These are phyloP conservation scores for Achaetomium macrosporum DNA, from an alignment of 2,329 filamentous ascomycete species.

Conservation along the genomic window DNA sequence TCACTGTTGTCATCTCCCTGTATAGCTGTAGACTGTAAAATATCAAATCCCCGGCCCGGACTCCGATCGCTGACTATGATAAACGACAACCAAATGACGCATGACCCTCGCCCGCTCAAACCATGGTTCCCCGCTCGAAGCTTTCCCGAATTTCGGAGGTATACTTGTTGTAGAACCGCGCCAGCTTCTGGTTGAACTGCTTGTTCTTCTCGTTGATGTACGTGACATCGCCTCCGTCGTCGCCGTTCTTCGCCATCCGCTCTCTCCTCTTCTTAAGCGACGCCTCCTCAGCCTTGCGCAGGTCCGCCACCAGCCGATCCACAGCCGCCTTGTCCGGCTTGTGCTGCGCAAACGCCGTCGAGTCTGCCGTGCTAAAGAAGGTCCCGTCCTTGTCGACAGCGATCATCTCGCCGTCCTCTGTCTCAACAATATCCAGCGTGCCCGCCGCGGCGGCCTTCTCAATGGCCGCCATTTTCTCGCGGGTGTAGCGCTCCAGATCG, in stretches of 20 bases:
- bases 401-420: constrained; percentile 88
- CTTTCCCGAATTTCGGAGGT: constrained; percentile 94
- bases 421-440: constrained; percentile 88
- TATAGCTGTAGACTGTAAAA: constrained; percentile 31
- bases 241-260: constrained; percentile 68
- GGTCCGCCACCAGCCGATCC: constrained; percentile 78
- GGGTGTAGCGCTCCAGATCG: constrained; percentile 78
- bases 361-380: constrained; percentile 86
- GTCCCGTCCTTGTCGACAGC: constrained; percentile 86
- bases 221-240: constrained; percentile 78
- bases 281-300: constrained; percentile 82
- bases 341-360: constrained; percentile 73
- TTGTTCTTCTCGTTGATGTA: constrained; percentile 99
- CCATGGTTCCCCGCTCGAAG: constrained; percentile 95
- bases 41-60: constrained; percentile 11
- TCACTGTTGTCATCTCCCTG: constrained; percentile 3
- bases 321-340: constrained; percentile 82
- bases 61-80: constrained; percentile 14
- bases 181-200: constrained; percentile 97
- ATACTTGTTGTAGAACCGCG: constrained; percentile 97
- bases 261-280: constrained; percentile 81
- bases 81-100: constrained; percentile 1
- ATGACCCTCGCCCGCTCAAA: constrained; percentile 46
- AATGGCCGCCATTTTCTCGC: constrained; percentile 77
- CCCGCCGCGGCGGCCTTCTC: constrained; percentile 80